Base-by-base conservation (phyloP, 2,329 filamentous ascomycete genomes). In the Trichoderma sp. region DNA sequence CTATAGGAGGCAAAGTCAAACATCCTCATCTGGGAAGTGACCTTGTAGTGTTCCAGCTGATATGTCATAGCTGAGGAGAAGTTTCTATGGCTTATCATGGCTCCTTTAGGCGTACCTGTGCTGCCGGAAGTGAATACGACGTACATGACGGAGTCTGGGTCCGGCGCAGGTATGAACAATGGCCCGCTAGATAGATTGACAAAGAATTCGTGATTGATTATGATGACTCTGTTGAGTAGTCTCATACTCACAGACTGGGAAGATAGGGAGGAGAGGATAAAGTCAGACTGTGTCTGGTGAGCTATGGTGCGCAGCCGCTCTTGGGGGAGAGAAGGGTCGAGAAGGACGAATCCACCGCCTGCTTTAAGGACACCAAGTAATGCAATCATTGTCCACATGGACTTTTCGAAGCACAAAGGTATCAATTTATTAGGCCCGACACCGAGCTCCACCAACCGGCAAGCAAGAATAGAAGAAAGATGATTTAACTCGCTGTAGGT, bases 101-200 rank as follows among this genome's bases (percentile, higher is more conserved):
- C 74, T 21, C 78, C 77, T 35, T 78, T 79, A 6, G 78, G 77
- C 16, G 50, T 76, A 18, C 77, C 77, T 3, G 78, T 79, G 50
- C 76, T 78, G 24, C 77, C 16, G 16, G 38, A 41, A 16, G 38
- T 41, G 16, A 41, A 41, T 41, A 18, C 38, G 38, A 41, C 38
- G 16, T 41, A 41, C 14, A 41, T 16, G 16, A 41, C 6, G 6
- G 38, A 41, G 38, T 41, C 38, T 41, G 78, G 45, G 35, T 38
- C 27, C 4, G 59, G 24, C 33, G 33, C 33, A 35, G 33, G 33
- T 35, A 35, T 35, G 33, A 35, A 35, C 33, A 35, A 35, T 35
- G 33, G 33, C 33, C 33, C 33, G 33, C 33, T 14, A 35, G 33
- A 35, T 11, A 35, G 33, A 14, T 35, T 35, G 33, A 35, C 33